Conservation (phyloP, 805 yeast species). For the Candida lessepsii region DNA sequence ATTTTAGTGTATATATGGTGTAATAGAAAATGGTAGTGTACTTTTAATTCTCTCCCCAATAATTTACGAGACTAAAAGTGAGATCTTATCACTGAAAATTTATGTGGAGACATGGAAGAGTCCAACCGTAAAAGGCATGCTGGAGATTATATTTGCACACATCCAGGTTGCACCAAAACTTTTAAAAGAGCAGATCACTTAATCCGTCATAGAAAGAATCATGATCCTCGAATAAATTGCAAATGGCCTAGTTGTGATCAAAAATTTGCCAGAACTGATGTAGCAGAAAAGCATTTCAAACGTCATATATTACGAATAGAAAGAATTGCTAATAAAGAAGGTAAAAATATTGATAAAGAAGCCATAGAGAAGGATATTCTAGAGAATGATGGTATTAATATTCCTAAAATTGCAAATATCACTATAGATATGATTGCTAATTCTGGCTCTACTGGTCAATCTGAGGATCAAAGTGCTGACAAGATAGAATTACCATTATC, state of each 20-base stretch:
- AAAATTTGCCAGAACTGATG: constrained; percentile 21
- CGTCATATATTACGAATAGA: constrained; percentile 15
- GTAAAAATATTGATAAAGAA: neutral
- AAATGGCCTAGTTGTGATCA: constrained; percentile 20
- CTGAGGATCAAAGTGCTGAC: neutral
- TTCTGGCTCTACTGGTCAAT: neutral
- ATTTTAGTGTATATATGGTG: too few species aligned
- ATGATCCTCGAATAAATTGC: constrained; percentile 24
- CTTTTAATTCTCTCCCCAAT: too few species aligned
- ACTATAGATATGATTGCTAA: neutral
- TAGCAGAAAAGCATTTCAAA: constrained; percentile 21
- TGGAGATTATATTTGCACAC: constrained; percentile 36
- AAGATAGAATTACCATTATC: neutral
- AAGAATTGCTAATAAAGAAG: neutral
- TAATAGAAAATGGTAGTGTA: too few species aligned
- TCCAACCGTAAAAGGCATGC: constrained; percentile 20
- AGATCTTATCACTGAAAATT: constrained; percentile 1
- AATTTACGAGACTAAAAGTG: neutral
- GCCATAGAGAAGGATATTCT: neutral
- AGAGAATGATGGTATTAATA: neutral
- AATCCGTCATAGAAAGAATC: constrained; percentile 61
- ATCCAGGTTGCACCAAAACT: constrained; percentile 47
- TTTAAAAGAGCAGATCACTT: constrained; percentile 61
- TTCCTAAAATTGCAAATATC: constrained; percentile 1
- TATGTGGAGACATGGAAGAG: constrained; percentile 4